A percentile compares a stretch with the other conserved stretches of the same genome.
These are phyloP conservation scores for Blastomyces silverae DNA, from an alignment of 2,329 filamentous ascomycete species.

Conservation along the genomic window DNA sequence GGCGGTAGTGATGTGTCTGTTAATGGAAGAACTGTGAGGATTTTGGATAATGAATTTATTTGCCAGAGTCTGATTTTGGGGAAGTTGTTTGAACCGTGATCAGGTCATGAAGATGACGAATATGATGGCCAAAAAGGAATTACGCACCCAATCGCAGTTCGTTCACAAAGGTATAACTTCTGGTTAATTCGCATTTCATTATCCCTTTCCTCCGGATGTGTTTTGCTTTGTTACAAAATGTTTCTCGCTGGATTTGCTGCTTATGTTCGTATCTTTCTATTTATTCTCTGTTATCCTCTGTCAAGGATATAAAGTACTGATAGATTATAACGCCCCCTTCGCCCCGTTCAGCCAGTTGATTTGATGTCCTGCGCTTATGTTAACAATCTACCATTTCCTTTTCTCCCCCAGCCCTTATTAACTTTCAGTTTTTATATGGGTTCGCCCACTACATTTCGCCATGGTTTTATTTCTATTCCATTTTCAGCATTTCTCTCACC, in stretches of 20 bases:
- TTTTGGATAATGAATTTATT: conserved; percentile 78
- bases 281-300: neutral
- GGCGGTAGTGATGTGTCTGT: conserved; percentile 32
- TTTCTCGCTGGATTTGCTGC: neutral
- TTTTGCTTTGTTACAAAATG: neutral
- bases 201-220: neutral
- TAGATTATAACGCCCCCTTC: neutral
- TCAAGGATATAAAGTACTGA: neutral
- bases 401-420: neutral
- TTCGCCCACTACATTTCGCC: neutral
- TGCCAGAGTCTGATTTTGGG: conserved; percentile 90
- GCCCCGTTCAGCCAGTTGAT: neutral
- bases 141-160: neutral
- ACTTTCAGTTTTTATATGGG: neutral
- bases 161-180: neutral
- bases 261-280: neutral
- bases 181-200: neutral
- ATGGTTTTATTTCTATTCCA: neutral
- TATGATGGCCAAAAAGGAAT: neutral
- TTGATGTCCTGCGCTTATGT: neutral
- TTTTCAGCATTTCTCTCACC: no score
- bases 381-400: neutral
- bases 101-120: neutral
- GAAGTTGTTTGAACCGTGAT: conserved; percentile 58
- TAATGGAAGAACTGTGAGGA: conserved; percentile 50